Evolutionary conservation across 345 rosid genomes (phyloP).

Genomic region (Trapa incisa): DNA sequence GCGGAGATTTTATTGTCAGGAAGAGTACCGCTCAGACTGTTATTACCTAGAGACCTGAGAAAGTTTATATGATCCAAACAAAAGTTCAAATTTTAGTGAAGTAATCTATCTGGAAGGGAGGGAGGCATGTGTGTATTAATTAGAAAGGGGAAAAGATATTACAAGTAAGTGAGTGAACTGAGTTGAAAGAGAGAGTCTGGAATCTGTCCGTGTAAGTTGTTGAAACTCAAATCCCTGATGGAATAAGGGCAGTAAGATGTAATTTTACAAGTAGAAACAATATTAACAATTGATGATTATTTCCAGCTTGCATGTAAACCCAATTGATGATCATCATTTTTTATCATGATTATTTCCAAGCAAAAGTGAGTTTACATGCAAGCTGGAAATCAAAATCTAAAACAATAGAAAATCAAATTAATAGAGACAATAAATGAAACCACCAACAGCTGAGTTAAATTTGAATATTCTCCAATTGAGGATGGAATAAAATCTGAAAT

Average conservation of each 20-base stretch:
- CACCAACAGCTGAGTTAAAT: slow-evolving; percentile 34
- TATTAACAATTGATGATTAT: neutral
- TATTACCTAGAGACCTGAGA: slow-evolving; percentile 52
- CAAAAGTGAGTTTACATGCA: neutral
- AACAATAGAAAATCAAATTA: neutral
- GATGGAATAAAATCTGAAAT: slow-evolving; percentile 4
- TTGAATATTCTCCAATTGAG: slow-evolving; percentile 41
- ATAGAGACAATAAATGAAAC: neutral
- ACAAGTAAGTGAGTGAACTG: slow-evolving; percentile 36
- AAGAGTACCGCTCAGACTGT: slow-evolving; percentile 39
- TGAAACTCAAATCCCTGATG: slow-evolving; percentile 52
- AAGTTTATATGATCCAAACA: slow-evolving; percentile 4
- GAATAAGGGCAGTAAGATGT: neutral
- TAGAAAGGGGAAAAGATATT: slow-evolving; percentile 18
- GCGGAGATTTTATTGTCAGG: slow-evolving; percentile 32
- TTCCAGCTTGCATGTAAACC: no score
- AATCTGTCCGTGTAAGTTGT: slow-evolving; percentile 28
- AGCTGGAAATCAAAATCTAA: neutral
- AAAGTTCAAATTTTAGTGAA: slow-evolving; percentile 4
- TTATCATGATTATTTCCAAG: neutral
- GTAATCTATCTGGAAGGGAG: neutral
- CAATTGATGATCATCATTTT: neutral
- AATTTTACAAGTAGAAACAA: neutral
- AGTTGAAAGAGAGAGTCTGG: slow-evolving; percentile 33
- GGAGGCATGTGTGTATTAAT: neutral